Evolutionary conservation across 2,329 filamentous ascomycete species (phyloP), one percentile per base, ranked within the genome.

Genomic region (Lecanicillium sp.): DNA sequence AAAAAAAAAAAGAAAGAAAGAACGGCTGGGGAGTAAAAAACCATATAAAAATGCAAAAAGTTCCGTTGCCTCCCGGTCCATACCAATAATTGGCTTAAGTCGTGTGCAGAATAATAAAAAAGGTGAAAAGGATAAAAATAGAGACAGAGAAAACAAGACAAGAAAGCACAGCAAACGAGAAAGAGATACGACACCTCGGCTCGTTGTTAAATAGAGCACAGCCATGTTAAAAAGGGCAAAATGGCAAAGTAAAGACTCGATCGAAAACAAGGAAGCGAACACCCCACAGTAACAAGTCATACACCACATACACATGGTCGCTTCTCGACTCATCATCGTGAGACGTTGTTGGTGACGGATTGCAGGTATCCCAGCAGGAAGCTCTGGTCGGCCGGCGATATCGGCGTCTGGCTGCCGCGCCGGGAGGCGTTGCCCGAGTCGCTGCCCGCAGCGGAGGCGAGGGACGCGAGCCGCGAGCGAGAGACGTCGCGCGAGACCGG

Each of bases 351-450:
- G 10, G 73, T 72, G 3, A 73, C 70, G 21, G 71, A 72, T 54
- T 87, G 79, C 57, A 94, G 67, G 60, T 89, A 93, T 9, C 79
- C 84, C 44, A 93, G 71, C 60, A 94, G 67, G 58, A 93, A 93
- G 14, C 75, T 83, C 60, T 86, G 84, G 56, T 93, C 83, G 0
- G 80, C 84, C 0, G 86, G 78, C 4, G 83, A 85, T 37, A 82
- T 80, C 11, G 77, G 70, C 26, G 73, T 72, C 58, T 76, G 70
- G 52, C 72, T 77, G 15, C 70, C 71, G 10, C 74, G 68, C 33
- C 72, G 67, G 30, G 67, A 68, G 20, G 55, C 37, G 21, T 54
- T 53, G n/a, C 54, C 56, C 9, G 54, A 53, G 2, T 69, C 68
- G 11, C 65, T 67, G 8, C 29, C 20, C 1, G 56, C 60, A 9